phyloP scores from a whole-genome alignment of 2,329 filamentous ascomycete genomes.

The Beauveria sp. region DNA sequence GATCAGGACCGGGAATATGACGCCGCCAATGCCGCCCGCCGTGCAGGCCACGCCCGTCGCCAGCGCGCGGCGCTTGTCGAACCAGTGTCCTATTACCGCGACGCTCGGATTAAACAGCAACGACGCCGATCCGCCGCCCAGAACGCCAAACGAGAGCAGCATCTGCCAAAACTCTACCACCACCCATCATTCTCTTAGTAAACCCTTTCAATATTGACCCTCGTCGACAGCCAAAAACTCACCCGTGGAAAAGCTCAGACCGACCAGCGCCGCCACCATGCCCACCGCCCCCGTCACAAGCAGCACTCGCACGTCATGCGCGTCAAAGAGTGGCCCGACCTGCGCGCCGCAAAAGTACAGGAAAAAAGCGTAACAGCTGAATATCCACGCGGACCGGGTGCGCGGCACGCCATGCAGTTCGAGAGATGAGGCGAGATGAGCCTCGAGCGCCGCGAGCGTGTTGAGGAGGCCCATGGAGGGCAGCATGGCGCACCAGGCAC shows the following conservation, averaged over 20 bases:
- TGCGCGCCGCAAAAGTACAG: constrained; percentile 65
- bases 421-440: constrained; percentile 52
- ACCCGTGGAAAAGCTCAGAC: constrained; percentile 51
- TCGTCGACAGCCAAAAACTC: background rate
- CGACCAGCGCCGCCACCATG: constrained; percentile 46
- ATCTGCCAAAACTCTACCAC: constrained; percentile 58
- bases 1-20: constrained; percentile 37
- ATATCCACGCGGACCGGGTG: constrained; percentile 64
- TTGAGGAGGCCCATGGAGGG: constrained; percentile 61
- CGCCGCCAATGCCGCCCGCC: constrained; percentile 53
- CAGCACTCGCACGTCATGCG: constrained; percentile 53
- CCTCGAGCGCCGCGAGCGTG: constrained; percentile 57
- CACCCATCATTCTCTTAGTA: background rate
- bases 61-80: constrained; percentile 53
- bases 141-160: constrained; percentile 58
- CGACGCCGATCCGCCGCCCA: constrained; percentile 58
- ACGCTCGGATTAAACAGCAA: constrained; percentile 64
- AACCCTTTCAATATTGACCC: too few relatives aligned
- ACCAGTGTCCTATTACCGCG: constrained; percentile 62
- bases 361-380: constrained; percentile 62
- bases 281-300: constrained; percentile 50
- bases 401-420: constrained; percentile 52
- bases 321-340: constrained; percentile 63
- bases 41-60: constrained; percentile 64
- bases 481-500: constrained; percentile 59